Conservation (phyloP, 768 basidiomycete species). For the Aureoboletus auriporus region DNA sequence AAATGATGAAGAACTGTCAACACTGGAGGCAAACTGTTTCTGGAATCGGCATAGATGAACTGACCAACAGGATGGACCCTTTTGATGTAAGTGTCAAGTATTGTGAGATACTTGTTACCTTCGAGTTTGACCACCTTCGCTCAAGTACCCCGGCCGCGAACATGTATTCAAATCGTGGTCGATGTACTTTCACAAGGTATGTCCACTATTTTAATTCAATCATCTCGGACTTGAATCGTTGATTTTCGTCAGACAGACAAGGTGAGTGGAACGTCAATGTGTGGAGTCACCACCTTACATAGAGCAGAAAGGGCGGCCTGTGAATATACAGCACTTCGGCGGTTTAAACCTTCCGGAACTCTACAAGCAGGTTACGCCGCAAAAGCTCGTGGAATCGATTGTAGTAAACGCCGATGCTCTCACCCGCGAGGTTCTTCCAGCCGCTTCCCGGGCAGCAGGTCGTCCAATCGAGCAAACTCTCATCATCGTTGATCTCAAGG, state of each 20-base stretch:
- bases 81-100: constrained; percentile 52
- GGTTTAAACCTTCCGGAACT: constrained; percentile 55
- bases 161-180: constrained; percentile 75
- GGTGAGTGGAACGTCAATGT: constrained; percentile 32
- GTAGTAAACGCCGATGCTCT: constrained; percentile 65
- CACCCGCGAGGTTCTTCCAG: constrained; percentile 63
- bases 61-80: constrained; percentile 60
- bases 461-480: constrained; percentile 47
- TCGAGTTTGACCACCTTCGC: not conserved
- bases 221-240: not conserved
- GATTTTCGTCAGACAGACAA: constrained; percentile 54
- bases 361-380: constrained; percentile 53
- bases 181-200: constrained; percentile 73
- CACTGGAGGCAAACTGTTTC: constrained; percentile 64
- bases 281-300: not conserved
- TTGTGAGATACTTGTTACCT: not conserved
- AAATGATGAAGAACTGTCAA: constrained; percentile 64
- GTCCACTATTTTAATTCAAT: constrained; percentile 7
- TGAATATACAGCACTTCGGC: constrained; percentile 65
- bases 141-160: constrained; percentile 65
- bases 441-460: constrained; percentile 54
- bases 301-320: constrained; percentile 60
- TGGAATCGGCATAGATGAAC: constrained; percentile 60
- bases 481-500: constrained; percentile 68
- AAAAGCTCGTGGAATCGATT: constrained; percentile 59